Evolutionary conservation across 2,329 filamentous ascomycete genomes (phyloP).

Genomic region (Paradendryphiella salina): DNA sequence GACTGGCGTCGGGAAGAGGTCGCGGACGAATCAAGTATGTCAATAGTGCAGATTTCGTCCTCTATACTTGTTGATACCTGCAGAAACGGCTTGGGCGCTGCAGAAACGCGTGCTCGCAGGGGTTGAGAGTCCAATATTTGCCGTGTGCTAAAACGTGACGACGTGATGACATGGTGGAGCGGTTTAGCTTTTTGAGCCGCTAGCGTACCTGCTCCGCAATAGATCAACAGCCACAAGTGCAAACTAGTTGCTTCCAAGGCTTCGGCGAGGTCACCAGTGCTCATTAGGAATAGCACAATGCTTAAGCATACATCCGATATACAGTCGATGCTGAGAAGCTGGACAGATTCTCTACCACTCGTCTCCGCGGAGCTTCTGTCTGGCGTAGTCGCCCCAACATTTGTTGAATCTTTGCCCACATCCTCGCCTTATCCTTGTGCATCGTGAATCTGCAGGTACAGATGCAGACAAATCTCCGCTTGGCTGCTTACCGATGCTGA

Average conservation of each 20-base stretch:
- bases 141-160: constrained; percentile 34
- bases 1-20: constrained; percentile 12
- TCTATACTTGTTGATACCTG: constrained; percentile 7
- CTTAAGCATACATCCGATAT: constrained; percentile 7
- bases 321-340: constrained; percentile 17
- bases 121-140: constrained; percentile 13
- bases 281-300: constrained; percentile 4
- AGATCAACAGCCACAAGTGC: not conserved
- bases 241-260: constrained; percentile 10
- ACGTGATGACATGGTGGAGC: constrained; percentile 38
- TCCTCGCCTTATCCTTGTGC: not conserved
- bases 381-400: constrained; percentile 5
- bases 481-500: constrained; percentile 2
- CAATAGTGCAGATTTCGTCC: constrained; percentile 3
- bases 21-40: constrained; percentile 21
- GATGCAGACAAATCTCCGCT: constrained; percentile 9
- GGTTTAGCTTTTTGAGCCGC: constrained; percentile 26
- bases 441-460: constrained; percentile 12
- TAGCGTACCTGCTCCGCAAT: constrained; percentile 18
- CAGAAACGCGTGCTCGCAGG: constrained; percentile 26
- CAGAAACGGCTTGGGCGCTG: constrained; percentile 10
- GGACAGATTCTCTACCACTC: constrained; percentile 4
- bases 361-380: constrained; percentile 14
- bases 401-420: constrained; percentile 3
- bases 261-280: not conserved